Evolutionary conservation across 2,329 filamentous ascomycete species (phyloP).

Genomic region (Dactylella cylindrospora): DNA sequence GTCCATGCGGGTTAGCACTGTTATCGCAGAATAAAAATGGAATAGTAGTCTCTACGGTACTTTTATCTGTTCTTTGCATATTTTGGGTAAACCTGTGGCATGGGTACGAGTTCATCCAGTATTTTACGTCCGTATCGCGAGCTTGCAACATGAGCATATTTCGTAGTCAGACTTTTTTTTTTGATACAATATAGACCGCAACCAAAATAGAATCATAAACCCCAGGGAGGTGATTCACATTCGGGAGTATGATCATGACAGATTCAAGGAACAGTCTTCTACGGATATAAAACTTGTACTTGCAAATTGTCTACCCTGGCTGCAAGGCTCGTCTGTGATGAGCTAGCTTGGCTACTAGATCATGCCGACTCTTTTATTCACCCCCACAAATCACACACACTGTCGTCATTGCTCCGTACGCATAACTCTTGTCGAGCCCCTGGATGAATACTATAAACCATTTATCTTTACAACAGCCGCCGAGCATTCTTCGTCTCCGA

Average conservation of each 20-base stretch:
- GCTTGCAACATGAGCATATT: neutral
- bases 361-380: constrained; percentile 4
- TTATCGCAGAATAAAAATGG: neutral
- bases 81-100: neutral
- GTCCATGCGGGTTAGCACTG: no score
- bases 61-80: neutral
- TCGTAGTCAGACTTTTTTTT: neutral
- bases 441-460: constrained; percentile 3
- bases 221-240: no score
- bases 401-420: neutral
- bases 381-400: neutral
- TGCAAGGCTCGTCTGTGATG: no score
- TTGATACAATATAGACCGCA: neutral
- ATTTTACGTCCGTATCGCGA: neutral
- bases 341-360: no score
- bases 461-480: neutral
- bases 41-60: neutral
- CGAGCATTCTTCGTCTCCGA: neutral
- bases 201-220: no score
- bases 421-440: neutral
- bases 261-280: no score
- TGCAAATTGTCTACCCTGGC: no score
- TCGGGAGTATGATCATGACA: no score
- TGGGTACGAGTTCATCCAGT: neutral
- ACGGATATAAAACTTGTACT: no score